Base-by-base conservation (phyloP, 1,139 yeast genomes). In the Scheffersomyces cryptocercus region DNA sequence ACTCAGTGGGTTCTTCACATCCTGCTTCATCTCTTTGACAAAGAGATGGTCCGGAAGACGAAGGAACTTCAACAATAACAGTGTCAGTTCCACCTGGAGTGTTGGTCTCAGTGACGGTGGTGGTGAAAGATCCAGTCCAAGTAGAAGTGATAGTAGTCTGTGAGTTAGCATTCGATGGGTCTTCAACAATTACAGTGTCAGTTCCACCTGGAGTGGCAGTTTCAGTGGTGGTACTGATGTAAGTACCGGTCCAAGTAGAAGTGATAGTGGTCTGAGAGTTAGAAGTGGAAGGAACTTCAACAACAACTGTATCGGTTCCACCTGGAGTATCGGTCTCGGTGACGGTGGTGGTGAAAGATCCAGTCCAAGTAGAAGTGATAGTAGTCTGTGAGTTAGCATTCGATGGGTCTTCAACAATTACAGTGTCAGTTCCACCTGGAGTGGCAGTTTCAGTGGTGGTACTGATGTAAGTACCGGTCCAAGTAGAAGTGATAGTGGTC, bases 101-200 rank as follows among this genome's bases (percentile, higher is more conserved):
- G 14, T 42, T 35, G n/a, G 37, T 44, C 10, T 28, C 11, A 6
- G 51, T 43, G 9, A 40, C 36, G 7, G 32, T 40, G 14, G 47
- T 14, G 29, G 45, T 46, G 10, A 11, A 40, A 10, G 38, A 5
- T 7, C 54, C 59, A 31, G 48, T 44, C 51, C 54, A 48, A 20
- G 42, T 38, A 13, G 38, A 36, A 8, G 51, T 47, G 8, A 40
- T 11, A 36, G 49, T 39, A 7, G 38, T 43, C 33, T 24, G 49
- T 6, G 13, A n/a, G 31, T 29, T 29, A 4, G 45, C 43, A 28
- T 42, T 41, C 10, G 38, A 39, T 15, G 58, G 58, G 20, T 38
- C 45, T 24, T 50, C 53, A 26, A 51, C 46, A 7, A 43, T 39
- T 2, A 50, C 50, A 11, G 53, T 46, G 13, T 32, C 50, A 14